Evolutionary conservation across 345 rosid species (phyloP).

Genomic region (Gossypium arboreum): DNA sequence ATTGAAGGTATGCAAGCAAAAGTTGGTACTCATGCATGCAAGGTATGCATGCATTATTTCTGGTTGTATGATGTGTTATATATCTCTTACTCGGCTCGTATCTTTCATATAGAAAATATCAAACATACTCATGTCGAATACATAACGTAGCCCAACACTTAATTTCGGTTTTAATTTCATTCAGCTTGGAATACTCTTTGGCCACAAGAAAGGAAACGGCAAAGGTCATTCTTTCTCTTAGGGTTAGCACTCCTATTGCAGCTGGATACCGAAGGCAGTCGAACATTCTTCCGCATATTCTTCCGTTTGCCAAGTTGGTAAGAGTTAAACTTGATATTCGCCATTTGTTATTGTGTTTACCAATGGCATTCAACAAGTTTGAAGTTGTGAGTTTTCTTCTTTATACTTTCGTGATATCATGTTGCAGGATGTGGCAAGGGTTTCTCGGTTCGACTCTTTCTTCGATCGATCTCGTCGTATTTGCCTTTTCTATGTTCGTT

Average conservation of each 20-base stretch:
- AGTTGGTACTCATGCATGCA: neutral
- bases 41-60: neutral
- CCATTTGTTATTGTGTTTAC: neutral
- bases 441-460: conserved; percentile 88
- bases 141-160: too few relatives aligned
- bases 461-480: conserved; percentile 79
- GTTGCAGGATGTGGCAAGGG: conserved; percentile 90
- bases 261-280: conserved; percentile 72
- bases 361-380: too few relatives aligned
- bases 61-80: neutral
- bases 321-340: conserved; percentile 5
- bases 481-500: conserved; percentile 78
- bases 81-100: neutral
- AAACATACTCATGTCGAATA: too few relatives aligned
- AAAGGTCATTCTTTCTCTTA: conserved; percentile 87
- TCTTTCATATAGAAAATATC: neutral
- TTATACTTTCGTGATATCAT: conserved; percentile 5
- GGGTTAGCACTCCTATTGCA: conserved; percentile 84
- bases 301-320: conserved; percentile 90
- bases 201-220: conserved; percentile 96
- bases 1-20: conserved; percentile 60
- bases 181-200: conserved; percentile 95
- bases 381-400: neutral
- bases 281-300: conserved; percentile 77
- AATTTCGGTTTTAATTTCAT: neutral